A percentile compares a stretch with the other conserved stretches of the same genome.
Evolutionary conservation across 352 stramenopile genomes (phyloP).

Genomic region (Pythium sukuiense): DNA sequence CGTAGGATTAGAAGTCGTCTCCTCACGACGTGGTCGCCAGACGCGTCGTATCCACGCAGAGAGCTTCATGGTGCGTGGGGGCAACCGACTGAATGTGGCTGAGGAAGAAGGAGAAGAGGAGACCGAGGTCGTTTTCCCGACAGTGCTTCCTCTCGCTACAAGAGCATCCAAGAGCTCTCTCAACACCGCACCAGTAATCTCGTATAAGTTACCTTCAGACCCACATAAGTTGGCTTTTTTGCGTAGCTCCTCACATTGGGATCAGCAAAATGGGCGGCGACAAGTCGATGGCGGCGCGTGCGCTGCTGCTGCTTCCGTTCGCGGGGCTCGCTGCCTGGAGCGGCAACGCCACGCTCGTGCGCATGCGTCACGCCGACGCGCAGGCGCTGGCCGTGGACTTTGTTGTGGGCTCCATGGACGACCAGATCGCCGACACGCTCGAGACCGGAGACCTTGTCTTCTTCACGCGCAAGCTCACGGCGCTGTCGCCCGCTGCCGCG

Average conservation of each 20-base stretch:
- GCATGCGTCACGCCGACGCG: constrained; percentile 39
- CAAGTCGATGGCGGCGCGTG: constrained; percentile 36
- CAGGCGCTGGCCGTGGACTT: constrained; percentile 55
- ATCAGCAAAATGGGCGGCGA: constrained; percentile 12
- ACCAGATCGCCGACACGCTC: constrained; percentile 85
- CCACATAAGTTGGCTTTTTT: neutral
- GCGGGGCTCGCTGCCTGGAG: constrained; percentile 63
- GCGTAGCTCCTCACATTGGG: neutral
- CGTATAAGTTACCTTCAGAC: neutral
- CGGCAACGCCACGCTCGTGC: constrained; percentile 56
- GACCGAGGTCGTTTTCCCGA: too few relatives aligned
- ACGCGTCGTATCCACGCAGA: neutral
- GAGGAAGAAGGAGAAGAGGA: too few relatives aligned
- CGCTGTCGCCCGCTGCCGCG: constrained; percentile 69
- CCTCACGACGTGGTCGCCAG: too few relatives aligned
- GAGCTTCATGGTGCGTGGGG: neutral
- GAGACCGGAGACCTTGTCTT: constrained; percentile 82
- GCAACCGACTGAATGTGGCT: too few relatives aligned
- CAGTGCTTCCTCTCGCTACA: neutral
- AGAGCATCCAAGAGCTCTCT: neutral
- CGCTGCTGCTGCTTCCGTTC: constrained; percentile 62
- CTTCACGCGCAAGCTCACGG: constrained; percentile 72
- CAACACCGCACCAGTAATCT: neutral
- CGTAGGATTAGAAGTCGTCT: too few relatives aligned
- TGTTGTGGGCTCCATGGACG: constrained; percentile 78